phyloP scores from a whole-genome alignment of 768 basidiomycete species.

The Podaxis rugospora region DNA sequence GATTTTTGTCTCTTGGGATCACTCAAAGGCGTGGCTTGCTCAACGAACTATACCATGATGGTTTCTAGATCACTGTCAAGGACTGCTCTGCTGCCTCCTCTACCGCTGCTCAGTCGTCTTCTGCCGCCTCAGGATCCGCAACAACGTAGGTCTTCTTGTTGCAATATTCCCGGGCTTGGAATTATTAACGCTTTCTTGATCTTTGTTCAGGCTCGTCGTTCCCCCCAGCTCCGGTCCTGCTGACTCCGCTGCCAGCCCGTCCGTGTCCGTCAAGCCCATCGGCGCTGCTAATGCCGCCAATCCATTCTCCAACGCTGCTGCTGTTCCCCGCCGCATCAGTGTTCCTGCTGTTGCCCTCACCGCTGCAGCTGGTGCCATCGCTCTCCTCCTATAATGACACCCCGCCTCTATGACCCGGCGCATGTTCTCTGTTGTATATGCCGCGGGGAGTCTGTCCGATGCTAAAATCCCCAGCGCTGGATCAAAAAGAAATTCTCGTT shows the following conservation, averaged over 20 bases:
- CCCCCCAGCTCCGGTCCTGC: constrained; percentile 10
- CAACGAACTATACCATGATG: not conserved
- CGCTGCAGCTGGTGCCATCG: constrained; percentile 34
- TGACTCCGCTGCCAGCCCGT: constrained; percentile 8
- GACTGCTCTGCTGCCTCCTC: constrained; percentile 34
- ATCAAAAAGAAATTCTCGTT: not conserved
- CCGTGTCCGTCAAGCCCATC: constrained; percentile 23
- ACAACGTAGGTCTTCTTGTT: constrained; percentile 6
- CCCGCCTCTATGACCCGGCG: constrained; percentile 7
- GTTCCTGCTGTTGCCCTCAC: constrained; percentile 36
- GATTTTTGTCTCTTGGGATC: constrained; percentile 4
- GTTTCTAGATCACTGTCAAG: constrained; percentile 33
- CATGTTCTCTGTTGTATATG: not conserved
- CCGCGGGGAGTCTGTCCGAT: not conserved
- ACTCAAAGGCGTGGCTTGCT: not conserved
- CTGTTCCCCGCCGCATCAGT: constrained; percentile 33
- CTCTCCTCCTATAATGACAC: constrained; percentile 33
- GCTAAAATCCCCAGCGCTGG: not conserved
- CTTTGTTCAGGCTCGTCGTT: constrained; percentile 18
- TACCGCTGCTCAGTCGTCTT: constrained; percentile 11
- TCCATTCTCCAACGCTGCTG: constrained; percentile 28
- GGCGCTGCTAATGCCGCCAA: constrained; percentile 46
- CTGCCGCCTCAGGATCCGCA: constrained; percentile 12
- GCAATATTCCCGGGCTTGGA: constrained; percentile 12
- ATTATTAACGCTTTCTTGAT: constrained; percentile 8